Conservation (phyloP, 2,329 filamentous ascomycete genomes). For the Scytalidium sp. region DNA sequence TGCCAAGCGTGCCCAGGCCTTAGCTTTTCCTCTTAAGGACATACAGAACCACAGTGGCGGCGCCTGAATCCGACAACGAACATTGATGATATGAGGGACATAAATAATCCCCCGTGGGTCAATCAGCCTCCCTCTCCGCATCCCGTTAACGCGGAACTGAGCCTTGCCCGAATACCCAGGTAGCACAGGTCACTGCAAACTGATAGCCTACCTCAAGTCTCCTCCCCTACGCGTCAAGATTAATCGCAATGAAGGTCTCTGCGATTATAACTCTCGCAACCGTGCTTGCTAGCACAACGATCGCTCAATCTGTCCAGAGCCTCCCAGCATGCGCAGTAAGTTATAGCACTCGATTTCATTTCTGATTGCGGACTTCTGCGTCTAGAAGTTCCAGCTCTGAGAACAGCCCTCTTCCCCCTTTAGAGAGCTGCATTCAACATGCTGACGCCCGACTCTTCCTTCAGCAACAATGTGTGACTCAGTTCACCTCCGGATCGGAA, state of each 20-base stretch:
- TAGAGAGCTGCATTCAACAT: not conserved
- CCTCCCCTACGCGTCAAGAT: no score
- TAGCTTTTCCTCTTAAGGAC: no score
- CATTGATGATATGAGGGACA: not conserved
- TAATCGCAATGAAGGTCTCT: conserved; percentile 14
- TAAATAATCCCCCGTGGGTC: not conserved
- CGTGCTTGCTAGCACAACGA: conserved; percentile 50
- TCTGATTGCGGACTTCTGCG: no score
- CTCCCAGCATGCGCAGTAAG: conserved; percentile 56
- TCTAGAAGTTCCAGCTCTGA: no score
- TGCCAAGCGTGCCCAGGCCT: no score
- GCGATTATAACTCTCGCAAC: conserved; percentile 39
- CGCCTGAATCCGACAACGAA: no score
- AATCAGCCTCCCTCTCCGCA: conserved; percentile 1
- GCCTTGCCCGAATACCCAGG: not conserved
- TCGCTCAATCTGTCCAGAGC: conserved; percentile 40
- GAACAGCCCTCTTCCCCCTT: no score
- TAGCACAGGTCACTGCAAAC: not conserved
- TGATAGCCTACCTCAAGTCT: not conserved
- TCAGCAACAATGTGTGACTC: conserved; percentile 28
- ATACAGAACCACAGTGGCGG: no score
- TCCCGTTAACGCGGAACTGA: not conserved
- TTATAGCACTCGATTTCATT: conserved; percentile 12
- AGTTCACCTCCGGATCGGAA: conserved; percentile 35
- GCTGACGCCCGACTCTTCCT: not conserved